Conservation (phyloP, 495 filamentous ascomycete species). For the Penicillium nucicola region DNA sequence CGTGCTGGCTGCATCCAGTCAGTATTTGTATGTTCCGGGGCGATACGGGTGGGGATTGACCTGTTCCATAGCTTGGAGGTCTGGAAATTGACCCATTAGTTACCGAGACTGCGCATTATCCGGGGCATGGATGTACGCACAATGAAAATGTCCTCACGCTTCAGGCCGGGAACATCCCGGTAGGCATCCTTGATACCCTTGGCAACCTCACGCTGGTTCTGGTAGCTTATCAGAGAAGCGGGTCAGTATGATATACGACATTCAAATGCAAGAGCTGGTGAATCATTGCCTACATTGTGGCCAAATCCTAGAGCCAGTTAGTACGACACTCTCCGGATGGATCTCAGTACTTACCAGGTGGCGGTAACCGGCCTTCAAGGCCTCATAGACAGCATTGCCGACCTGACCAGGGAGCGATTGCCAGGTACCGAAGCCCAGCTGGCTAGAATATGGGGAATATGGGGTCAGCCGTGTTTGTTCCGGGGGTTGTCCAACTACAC, state of each 20-base stretch:
- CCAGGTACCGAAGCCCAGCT: conserved; percentile 56
- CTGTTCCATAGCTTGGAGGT: conserved; percentile 51
- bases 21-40: not conserved
- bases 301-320: conserved; percentile 36
- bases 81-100: conserved; percentile 16
- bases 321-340: not conserved
- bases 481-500: conserved; percentile 3
- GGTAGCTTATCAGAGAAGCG: conserved; percentile 37
- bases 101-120: not conserved
- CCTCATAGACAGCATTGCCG: conserved; percentile 50
- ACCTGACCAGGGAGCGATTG: conserved; percentile 52
- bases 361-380: conserved; percentile 53
- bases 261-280: not conserved
- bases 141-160: conserved; percentile 50
- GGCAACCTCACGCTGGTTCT: conserved; percentile 49
- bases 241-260: conserved; percentile 36
- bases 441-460: conserved; percentile 24
- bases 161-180: conserved; percentile 44
- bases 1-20: conserved; percentile 34
- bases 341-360: conserved; percentile 41
- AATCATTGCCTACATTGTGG: conserved; percentile 35
- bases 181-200: conserved; percentile 45
- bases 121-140: conserved; percentile 17
- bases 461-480: not conserved
- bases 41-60: not conserved